A percentile compares a stretch with the other conserved stretches of the same genome.
phyloP scores from a whole-genome alignment of 768 basidiomycete genomes.

The Russula vinacea region DNA sequence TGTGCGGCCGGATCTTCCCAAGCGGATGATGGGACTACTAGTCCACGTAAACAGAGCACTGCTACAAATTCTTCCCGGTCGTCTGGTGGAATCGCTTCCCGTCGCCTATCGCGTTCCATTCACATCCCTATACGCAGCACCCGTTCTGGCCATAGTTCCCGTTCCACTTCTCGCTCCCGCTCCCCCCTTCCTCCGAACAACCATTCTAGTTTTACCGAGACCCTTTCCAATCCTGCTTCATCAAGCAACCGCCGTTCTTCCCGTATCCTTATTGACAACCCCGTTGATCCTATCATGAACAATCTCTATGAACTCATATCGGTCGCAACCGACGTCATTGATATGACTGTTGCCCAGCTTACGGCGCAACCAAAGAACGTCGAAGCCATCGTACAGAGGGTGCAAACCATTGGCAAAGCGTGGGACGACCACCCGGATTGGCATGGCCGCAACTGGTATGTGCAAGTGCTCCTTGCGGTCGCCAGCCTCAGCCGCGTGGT shows the following conservation, averaged over 20 bases:
- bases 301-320: conserved; percentile 89
- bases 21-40: conserved; percentile 48
- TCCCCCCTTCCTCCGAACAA: conserved; percentile 81
- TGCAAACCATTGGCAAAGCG: conserved; percentile 86
- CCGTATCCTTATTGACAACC: conserved; percentile 79
- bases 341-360: conserved; percentile 84
- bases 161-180: conserved; percentile 91
- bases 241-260: conserved; percentile 68
- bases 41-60: conserved; percentile 58
- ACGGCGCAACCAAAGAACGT: conserved; percentile 83
- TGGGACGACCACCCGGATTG: conserved; percentile 99
- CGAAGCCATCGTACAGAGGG: conserved; percentile 81
- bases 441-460: conserved; percentile 98
- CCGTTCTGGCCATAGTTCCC: conserved; percentile 78
- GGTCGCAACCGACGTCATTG: conserved; percentile 89
- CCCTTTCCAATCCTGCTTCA: conserved; percentile 34
- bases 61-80: conserved; percentile 31
- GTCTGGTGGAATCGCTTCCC: conserved; percentile 50
- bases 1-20: conserved; percentile 41
- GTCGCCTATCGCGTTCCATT: conserved; percentile 80
- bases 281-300: conserved; percentile 84
- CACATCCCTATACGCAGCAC: conserved; percentile 67
- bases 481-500: conserved; percentile 95
- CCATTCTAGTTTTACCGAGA: conserved; percentile 62
- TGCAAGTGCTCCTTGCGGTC: conserved; percentile 91